phyloP scores from a whole-genome alignment of 2,329 filamentous ascomycete species.

The Tolypocladium paradoxum region DNA sequence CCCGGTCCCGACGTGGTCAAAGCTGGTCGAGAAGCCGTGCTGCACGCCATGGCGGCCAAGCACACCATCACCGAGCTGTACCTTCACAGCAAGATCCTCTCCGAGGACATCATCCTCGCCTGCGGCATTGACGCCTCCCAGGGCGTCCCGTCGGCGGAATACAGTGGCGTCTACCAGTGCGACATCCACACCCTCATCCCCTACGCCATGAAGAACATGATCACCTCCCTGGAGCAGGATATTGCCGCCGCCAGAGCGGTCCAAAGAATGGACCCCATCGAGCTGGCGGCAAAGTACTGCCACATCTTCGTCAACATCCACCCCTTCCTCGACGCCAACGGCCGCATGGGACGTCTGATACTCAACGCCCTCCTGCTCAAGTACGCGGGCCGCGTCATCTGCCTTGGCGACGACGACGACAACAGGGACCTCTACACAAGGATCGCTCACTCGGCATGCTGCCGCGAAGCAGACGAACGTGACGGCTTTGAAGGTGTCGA shows the following conservation, averaged over 20 bases:
- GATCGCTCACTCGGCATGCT: neutral
- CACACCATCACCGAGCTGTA: conserved; percentile 7
- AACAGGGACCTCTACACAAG: too few species aligned
- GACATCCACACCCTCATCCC: conserved; percentile 4
- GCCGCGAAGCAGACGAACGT: neutral
- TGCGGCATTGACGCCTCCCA: conserved; percentile 2
- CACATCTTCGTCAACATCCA: conserved; percentile 22
- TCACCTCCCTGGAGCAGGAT: conserved; percentile 11
- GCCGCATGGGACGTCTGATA: conserved; percentile 19
- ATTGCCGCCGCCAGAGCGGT: conserved; percentile 4
- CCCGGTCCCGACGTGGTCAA: too few species aligned
- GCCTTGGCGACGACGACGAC: neutral
- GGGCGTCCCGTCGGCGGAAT: conserved; percentile 7
- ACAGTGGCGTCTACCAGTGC: conserved; percentile 5
- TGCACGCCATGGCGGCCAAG: conserved; percentile 5
- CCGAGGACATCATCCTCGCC: conserved; percentile 10
- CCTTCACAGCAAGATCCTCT: conserved; percentile 4
- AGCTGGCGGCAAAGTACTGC: conserved; percentile 16
- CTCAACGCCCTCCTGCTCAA: conserved; percentile 21
- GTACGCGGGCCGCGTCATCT: conserved; percentile 9
- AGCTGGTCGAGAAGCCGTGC: conserved; percentile 5
- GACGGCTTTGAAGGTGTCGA: neutral
- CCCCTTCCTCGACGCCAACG: conserved; percentile 26
- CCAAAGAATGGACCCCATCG: conserved; percentile 10
- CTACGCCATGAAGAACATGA: conserved; percentile 12